Base-by-base conservation (phyloP, 345 rosid genomes). In the Linum usitatissimum region DNA sequence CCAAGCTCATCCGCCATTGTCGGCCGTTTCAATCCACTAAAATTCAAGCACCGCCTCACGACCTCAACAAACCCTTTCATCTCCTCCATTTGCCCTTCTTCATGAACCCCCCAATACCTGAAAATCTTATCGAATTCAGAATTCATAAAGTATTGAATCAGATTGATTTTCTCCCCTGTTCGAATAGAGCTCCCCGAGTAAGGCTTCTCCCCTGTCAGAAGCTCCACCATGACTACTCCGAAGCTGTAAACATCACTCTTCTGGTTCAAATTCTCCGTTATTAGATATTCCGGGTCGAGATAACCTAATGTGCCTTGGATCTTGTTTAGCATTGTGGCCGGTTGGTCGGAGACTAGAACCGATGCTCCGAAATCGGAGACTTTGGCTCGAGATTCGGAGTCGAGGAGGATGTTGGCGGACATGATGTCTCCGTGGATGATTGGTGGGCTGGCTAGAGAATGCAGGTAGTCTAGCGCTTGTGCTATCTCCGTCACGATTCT, bases 321-420 rank as follows among this genome's bases (percentile, higher is more conserved):
- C 34, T 57, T 55, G 0, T 70, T 61, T 0, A 36, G 60, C 18
- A 72, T 61, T 5, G 20, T 60, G 30, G 58, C 18, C n/a, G 61
- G 40, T 18, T 70, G 55, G 2, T 38, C 71, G 3, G 60, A 72
- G 13, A 75, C 39, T 12, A 77, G 23, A 15, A 70, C 73, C 0
- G 78, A 77, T 61, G 75, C 71, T 20, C 78, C 77, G 12, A 77
- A 77, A 68, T 77, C 78, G 8, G 78, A 49, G 0, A 77, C 71
- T 38, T 77, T 77, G 6, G 73, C 73, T 9, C 66, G 59, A 14
- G 45, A 60, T 2, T 68, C 62, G 0, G 64, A 70, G 14, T 77
- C 80, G 39, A 76, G 38, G 2, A 73, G 80, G 18, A 77, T 73
- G 73, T 77, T 70, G 18, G 30, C 18, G 0, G 75, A 63, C 67